Conservation (phyloP, 371 early-diverging fungal species). For the Smittium culicis region DNA sequence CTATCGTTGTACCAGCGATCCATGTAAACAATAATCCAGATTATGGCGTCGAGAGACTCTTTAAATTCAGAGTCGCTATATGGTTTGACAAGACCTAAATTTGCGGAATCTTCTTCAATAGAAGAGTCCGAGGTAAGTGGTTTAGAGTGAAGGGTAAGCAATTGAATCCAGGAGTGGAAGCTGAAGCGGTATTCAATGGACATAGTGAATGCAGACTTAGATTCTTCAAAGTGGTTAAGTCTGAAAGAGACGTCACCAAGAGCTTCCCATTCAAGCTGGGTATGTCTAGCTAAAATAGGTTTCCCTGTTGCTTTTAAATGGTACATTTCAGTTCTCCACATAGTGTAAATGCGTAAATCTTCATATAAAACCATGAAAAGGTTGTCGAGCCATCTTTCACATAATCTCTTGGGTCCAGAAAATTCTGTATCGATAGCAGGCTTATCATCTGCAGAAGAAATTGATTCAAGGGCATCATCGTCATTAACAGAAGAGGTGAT, state of each 20-base stretch:
- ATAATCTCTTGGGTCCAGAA: constrained; percentile 59
- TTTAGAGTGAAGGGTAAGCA: constrained; percentile 68
- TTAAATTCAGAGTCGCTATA: constrained; percentile 48
- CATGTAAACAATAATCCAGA: constrained; percentile 62
- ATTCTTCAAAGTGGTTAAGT: constrained; percentile 75
- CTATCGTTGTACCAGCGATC: constrained; percentile 74
- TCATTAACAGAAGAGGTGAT: constrained; percentile 7
- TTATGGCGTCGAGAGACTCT: constrained; percentile 60
- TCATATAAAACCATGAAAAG: constrained; percentile 94
- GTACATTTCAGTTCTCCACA: constrained; percentile 57
- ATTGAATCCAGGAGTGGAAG: constrained; percentile 64
- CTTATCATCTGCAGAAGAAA: not conserved
- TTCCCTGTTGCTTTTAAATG: constrained; percentile 41
- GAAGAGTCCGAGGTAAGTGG: constrained; percentile 5
- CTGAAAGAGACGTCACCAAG: constrained; percentile 81
- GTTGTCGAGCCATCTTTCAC: constrained; percentile 97
- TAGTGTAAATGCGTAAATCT: constrained; percentile 85
- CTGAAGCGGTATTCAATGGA: constrained; percentile 83
- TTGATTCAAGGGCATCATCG: not conserved
- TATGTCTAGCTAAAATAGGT: constrained; percentile 68
- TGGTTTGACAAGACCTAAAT: not conserved
- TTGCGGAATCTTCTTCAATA: not conserved
- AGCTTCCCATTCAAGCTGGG: constrained; percentile 91
- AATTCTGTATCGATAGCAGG: not conserved
- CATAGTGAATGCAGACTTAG: constrained; percentile 73